Conservation (phyloP, 2,329 filamentous ascomycete genomes). For the Aureobasidium vineae region DNA sequence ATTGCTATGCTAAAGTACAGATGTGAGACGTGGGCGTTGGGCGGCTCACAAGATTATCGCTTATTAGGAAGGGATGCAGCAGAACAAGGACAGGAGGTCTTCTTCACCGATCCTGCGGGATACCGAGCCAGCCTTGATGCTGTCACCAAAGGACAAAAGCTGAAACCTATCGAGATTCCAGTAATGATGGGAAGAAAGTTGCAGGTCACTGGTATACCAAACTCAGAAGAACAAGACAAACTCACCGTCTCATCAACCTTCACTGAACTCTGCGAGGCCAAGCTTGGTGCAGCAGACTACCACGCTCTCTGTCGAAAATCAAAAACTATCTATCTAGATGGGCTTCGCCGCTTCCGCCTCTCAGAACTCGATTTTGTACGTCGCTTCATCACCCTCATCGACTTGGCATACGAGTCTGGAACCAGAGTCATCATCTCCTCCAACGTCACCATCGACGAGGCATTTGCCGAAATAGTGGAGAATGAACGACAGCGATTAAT, state of each 20-base stretch:
- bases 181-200: constrained; percentile 32
- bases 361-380: constrained; percentile 64
- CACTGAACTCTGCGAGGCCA: constrained; percentile 58
- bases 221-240: not conserved
- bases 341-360: constrained; percentile 30
- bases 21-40: constrained; percentile 79
- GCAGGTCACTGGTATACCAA: constrained; percentile 26
- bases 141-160: constrained; percentile 7
- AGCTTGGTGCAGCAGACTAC: constrained; percentile 73
- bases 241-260: constrained; percentile 56
- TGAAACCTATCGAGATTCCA: constrained; percentile 27
- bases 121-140: constrained; percentile 27
- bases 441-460: constrained; percentile 31
- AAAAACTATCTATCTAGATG: constrained; percentile 30
- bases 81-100: constrained; percentile 43
- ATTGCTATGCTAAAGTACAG: constrained; percentile 68
- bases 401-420: constrained; percentile 72
- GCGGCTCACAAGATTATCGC: constrained; percentile 66
- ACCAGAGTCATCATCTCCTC: constrained; percentile 60
- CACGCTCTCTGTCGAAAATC: constrained; percentile 57
- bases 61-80: constrained; percentile 38
- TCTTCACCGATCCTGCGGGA: constrained; percentile 28
- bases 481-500: constrained; percentile 28
- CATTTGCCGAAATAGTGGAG: constrained; percentile 33
- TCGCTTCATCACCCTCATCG: constrained; percentile 72